These are phyloP conservation scores for Russula compacta DNA, from an alignment of 768 basidiomycete genomes.

Conservation along the genomic window DNA sequence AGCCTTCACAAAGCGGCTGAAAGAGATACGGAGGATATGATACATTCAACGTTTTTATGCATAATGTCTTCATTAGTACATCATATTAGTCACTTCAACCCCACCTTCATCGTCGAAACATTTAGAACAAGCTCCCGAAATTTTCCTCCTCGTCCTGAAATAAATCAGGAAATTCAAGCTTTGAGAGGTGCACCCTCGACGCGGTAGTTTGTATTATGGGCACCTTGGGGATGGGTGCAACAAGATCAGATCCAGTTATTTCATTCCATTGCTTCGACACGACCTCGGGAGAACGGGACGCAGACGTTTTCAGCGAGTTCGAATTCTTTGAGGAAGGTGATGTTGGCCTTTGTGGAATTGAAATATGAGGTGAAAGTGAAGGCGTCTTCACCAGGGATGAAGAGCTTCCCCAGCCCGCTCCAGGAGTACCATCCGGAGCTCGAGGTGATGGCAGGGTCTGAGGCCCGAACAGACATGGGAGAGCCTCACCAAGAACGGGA, in stretches of 20 bases:
- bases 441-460: neutral
- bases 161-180: slow-evolving; percentile 1
- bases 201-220: neutral
- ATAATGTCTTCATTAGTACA: slow-evolving; percentile 4
- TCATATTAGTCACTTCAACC: neutral
- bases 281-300: neutral
- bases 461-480: neutral
- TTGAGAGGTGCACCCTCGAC: neutral
- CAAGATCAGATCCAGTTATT: neutral
- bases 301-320: neutral
- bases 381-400: neutral
- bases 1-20: slow-evolving; percentile 53
- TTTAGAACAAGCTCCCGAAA: neutral
- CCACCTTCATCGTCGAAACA: neutral
- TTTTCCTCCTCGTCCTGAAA: slow-evolving; percentile 3
- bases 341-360: neutral
- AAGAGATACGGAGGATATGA: slow-evolving; percentile 27
- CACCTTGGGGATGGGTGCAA: neutral
- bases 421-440: neutral
- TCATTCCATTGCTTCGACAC: neutral
- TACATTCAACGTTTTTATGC: neutral
- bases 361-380: neutral
- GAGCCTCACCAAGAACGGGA: neutral
- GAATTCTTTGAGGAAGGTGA: neutral
- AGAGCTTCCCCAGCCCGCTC: neutral